Percentiles rank a stretch among this genome's conserved stretches.
Evolutionary conservation across 495 filamentous ascomycete species (phyloP).

Genomic region (Xylaria grammica): DNA sequence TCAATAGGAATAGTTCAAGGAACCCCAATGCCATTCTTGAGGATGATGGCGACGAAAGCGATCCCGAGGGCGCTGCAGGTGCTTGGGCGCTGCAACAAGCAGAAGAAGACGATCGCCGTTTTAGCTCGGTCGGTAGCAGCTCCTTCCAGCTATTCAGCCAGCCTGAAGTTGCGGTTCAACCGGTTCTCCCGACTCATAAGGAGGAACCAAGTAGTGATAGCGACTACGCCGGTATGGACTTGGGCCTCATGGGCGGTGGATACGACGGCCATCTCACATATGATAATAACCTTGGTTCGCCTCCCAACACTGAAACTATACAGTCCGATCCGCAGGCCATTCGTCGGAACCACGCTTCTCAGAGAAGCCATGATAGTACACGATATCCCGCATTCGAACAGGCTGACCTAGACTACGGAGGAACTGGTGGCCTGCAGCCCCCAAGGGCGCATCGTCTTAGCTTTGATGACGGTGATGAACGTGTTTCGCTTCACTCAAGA

Average conservation of each 20-base stretch:
- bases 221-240: constrained; percentile 74
- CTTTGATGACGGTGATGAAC: constrained; percentile 94
- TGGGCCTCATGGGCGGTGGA: constrained; percentile 74
- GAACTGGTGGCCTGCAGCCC: constrained; percentile 82
- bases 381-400: constrained; percentile 45
- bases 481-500: constrained; percentile 55
- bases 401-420: constrained; percentile 69
- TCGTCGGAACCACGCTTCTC: constrained; percentile 38
- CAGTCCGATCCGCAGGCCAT: constrained; percentile 42
- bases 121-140: constrained; percentile 44
- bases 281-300: constrained; percentile 61
- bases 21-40: constrained; percentile 38
- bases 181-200: constrained; percentile 40
- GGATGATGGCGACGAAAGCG: constrained; percentile 70
- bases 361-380: constrained; percentile 45
- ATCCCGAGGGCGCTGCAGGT: constrained; percentile 88
- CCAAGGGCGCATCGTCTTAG: constrained; percentile 75
- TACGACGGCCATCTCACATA: constrained; percentile 76
- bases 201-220: constrained; percentile 67
- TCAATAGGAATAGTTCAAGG: constrained; percentile 47
- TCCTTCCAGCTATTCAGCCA: constrained; percentile 37
- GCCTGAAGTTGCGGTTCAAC: constrained; percentile 46
- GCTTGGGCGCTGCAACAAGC: constrained; percentile 82
- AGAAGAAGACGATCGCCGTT: constrained; percentile 80
- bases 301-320: constrained; percentile 35